Conservation (phyloP, 2,329 filamentous ascomycete species). For the Neofusicoccum laricinum region DNA sequence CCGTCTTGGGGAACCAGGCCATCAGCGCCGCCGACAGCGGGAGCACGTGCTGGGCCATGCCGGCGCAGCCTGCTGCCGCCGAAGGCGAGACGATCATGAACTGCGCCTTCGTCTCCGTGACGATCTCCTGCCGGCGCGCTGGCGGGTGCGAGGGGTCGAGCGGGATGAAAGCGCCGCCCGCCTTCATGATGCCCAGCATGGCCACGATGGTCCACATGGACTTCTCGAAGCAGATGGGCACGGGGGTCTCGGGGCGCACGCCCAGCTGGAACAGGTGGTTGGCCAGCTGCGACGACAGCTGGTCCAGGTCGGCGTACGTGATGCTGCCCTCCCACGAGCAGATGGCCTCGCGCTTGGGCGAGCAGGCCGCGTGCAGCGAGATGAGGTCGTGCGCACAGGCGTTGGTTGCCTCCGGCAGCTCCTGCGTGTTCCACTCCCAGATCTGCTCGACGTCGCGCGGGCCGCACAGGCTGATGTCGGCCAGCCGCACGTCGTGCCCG, state of each 20-base stretch:
- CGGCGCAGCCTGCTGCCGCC: background rate
- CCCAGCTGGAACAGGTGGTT: conserved; percentile 37
- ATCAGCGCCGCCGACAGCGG: conserved; percentile 37
- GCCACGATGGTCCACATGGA: conserved; percentile 30
- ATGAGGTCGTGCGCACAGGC: conserved; percentile 49
- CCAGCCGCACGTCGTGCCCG: background rate
- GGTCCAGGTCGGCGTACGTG: conserved; percentile 48
- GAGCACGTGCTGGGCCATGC: conserved; percentile 27
- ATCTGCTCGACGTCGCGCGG: background rate
- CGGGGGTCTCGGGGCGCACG: conserved; percentile 17
- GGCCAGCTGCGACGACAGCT: conserved; percentile 33
- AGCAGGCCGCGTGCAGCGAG: conserved; percentile 34
- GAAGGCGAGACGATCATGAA: background rate
- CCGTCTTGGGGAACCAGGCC: conserved; percentile 19
- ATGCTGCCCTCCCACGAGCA: conserved; percentile 51
- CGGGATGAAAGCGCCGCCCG: conserved; percentile 24
- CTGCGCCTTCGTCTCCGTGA: background rate
- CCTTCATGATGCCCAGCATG: conserved; percentile 37
- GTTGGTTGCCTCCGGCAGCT: conserved; percentile 24
- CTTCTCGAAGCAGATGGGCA: conserved; percentile 13
- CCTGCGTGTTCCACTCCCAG: background rate
- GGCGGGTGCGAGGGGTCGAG: conserved; percentile 24
- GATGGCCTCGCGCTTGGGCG: conserved; percentile 44
- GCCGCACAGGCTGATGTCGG: background rate
- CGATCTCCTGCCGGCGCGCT: background rate